phyloP scores from a whole-genome alignment of 805 yeast genomes.

The Teunomyces barrocoloradensis region DNA sequence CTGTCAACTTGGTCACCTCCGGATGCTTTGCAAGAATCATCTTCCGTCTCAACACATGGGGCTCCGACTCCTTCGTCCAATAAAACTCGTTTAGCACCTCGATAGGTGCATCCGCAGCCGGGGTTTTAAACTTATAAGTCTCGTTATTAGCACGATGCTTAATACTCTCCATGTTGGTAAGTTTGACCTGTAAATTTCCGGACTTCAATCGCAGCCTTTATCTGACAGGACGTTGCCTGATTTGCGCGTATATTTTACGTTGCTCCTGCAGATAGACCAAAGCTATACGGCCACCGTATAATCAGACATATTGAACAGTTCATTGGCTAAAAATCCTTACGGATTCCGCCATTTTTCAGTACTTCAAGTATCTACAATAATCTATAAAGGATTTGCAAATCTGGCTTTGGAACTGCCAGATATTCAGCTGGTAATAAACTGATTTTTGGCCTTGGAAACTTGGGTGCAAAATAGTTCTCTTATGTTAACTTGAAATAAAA shows the following conservation, averaged over 20 bases:
- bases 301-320: not conserved
- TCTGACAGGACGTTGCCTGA: constrained; percentile 1
- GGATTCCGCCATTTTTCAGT: too few species aligned
- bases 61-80: constrained; percentile 82
- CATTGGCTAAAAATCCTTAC: not conserved
- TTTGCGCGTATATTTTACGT: not conserved
- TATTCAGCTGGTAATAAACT: too few species aligned
- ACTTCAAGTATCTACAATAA: too few species aligned
- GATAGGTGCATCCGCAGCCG: constrained; percentile 40
- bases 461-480: not conserved
- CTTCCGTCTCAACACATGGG: constrained; percentile 74
- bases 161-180: constrained; percentile 16
- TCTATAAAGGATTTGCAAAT: too few species aligned
- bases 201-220: not conserved
- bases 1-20: constrained; percentile 73
- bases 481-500: not conserved
- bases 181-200: not conserved
- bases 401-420: too few species aligned
- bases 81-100: constrained; percentile 61
- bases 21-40: constrained; percentile 74
- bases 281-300: not conserved
- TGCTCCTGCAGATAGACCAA: not conserved
- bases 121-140: constrained; percentile 33
- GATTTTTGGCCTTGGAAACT: not conserved
- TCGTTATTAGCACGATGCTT: constrained; percentile 25